Percentiles rank a stretch among this genome's conserved stretches.
Conservation (phyloP, 2,329 filamentous ascomycete species). For the Fusarium fujikuroi region DNA sequence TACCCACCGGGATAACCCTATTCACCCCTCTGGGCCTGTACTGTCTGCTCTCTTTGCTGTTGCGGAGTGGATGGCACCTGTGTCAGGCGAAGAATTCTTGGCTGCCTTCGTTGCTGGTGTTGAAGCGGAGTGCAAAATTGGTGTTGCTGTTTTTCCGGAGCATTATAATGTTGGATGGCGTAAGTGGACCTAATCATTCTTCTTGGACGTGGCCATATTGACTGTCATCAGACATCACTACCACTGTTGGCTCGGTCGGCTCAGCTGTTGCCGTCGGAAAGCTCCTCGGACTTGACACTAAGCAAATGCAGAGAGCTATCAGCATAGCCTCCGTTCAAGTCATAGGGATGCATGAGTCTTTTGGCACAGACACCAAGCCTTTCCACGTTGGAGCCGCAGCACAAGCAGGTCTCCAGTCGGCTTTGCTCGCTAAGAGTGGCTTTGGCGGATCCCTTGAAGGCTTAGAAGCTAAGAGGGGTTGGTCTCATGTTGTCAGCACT, state of each 20-base stretch:
- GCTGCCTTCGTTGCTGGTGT: not conserved
- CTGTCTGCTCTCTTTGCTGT: conserved; percentile 1
- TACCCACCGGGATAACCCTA: conserved; percentile 1
- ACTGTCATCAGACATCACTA: not conserved
- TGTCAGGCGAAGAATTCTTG: not conserved
- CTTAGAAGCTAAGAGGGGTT: not conserved
- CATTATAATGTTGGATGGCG: conserved; percentile 6
- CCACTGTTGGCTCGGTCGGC: not conserved
- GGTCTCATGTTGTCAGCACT: not conserved
- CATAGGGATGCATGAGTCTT: conserved; percentile 2
- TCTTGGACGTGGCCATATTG: not conserved
- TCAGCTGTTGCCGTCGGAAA: conserved; percentile 4
- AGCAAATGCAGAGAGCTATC: conserved; percentile 3
- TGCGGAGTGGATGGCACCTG: not conserved
- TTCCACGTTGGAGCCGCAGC: conserved; percentile 2
- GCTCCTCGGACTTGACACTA: not conserved
- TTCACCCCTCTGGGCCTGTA: conserved; percentile 2
- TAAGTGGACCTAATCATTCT: not conserved
- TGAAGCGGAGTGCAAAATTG: conserved; percentile 2
- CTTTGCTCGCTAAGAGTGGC: not conserved
- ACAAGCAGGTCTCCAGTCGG: not conserved
- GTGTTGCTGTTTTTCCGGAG: not conserved
- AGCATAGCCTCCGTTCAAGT: conserved; percentile 2
- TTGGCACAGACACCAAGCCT: conserved; percentile 1
- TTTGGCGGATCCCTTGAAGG: conserved; percentile 1